These are phyloP conservation scores for Baudoinia panamericana DNA, from an alignment of 495 filamentous ascomycete species.

Conservation along the genomic window DNA sequence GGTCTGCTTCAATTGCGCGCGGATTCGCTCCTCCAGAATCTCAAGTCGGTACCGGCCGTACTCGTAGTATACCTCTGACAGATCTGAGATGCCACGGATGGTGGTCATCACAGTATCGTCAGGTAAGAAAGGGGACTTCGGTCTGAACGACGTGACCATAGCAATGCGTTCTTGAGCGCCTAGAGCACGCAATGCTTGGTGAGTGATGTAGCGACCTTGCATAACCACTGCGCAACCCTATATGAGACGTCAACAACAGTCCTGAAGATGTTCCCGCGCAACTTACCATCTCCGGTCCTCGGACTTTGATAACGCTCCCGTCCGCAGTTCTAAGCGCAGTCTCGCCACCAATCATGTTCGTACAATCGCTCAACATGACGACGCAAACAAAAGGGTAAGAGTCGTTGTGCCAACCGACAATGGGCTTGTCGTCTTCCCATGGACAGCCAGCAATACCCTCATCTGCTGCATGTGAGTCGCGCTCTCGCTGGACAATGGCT, in stretches of 20 bases:
- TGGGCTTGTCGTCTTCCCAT: slow-evolving; percentile 49
- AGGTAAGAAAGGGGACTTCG: slow-evolving; percentile 41
- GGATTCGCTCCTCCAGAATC: slow-evolving; percentile 47
- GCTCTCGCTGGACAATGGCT: slow-evolving; percentile 27
- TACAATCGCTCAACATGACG: slow-evolving; percentile 60
- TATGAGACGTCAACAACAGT: not conserved
- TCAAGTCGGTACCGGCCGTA: slow-evolving; percentile 58
- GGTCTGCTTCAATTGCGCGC: slow-evolving; percentile 22
- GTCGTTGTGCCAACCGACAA: slow-evolving; percentile 63
- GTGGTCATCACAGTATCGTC: slow-evolving; percentile 58
- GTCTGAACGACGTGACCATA: slow-evolving; percentile 61
- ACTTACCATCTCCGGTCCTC: slow-evolving; percentile 52
- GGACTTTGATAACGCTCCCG: slow-evolving; percentile 53
- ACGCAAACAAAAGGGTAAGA: slow-evolving; percentile 70
- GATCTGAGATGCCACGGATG: slow-evolving; percentile 50
- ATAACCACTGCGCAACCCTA: slow-evolving; percentile 56
- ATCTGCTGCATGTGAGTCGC: slow-evolving; percentile 32
- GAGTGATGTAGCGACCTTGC: slow-evolving; percentile 60
- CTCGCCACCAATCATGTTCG: slow-evolving; percentile 58
- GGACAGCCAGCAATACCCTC: slow-evolving; percentile 39
- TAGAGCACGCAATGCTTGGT: slow-evolving; percentile 52
- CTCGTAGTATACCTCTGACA: slow-evolving; percentile 57
- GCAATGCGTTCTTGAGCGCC: slow-evolving; percentile 55
- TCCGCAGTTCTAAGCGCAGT: slow-evolving; percentile 49
- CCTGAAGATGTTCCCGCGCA: not conserved